Percentiles rank a stretch among this genome's conserved stretches.
These are phyloP conservation scores for Chrysosphaeria jannelii DNA, from an alignment of 2,329 filamentous ascomycete species.

Conservation along the genomic window DNA sequence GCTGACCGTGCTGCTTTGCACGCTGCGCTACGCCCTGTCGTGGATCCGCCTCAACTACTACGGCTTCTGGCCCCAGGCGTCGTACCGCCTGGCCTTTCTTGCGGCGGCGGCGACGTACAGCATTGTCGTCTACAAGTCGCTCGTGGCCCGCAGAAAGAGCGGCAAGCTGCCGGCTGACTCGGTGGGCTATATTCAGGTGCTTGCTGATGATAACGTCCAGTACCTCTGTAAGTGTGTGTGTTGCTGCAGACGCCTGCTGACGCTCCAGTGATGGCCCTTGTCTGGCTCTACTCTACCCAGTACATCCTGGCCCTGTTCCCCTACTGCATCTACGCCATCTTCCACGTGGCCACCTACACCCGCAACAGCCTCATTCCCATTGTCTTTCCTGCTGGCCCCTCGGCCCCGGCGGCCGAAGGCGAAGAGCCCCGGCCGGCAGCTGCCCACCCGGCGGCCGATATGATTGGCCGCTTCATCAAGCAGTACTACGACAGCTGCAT, in stretches of 20 bases:
- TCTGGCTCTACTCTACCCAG: slow-evolving; percentile 83
- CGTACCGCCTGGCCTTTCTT: slow-evolving; percentile 73
- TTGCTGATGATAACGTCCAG: slow-evolving; percentile 86
- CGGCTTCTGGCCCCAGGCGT: slow-evolving; percentile 44
- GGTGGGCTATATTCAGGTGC: slow-evolving; percentile 29
- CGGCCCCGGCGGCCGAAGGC: slow-evolving; percentile 19
- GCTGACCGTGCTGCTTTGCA: slow-evolving; percentile 54
- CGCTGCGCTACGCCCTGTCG: slow-evolving; percentile 56
- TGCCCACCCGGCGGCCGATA: slow-evolving; percentile 40
- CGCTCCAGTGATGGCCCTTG: slow-evolving; percentile 51
- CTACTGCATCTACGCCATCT: slow-evolving; percentile 89
- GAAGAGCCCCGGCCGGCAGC: slow-evolving; percentile 9
- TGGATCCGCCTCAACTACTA: slow-evolving; percentile 76
- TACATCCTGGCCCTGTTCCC: slow-evolving; percentile 73
- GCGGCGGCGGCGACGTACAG: slow-evolving; percentile 80
- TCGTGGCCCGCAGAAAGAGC: slow-evolving; percentile 35
- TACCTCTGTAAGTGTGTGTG: slow-evolving; percentile 43
- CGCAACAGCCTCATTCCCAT: slow-evolving; percentile 81
- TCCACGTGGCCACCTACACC: slow-evolving; percentile 93
- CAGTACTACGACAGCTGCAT: slow-evolving; percentile 93
- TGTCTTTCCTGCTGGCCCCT: slow-evolving; percentile 32
- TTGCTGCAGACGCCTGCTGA: slow-evolving; percentile 3
- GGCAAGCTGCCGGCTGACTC: slow-evolving; percentile 17
- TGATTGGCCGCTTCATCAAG: slow-evolving; percentile 84
- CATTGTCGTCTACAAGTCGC: slow-evolving; percentile 95